phyloP scores from a whole-genome alignment of 208 protist species.

The Crithidia bombi region DNA sequence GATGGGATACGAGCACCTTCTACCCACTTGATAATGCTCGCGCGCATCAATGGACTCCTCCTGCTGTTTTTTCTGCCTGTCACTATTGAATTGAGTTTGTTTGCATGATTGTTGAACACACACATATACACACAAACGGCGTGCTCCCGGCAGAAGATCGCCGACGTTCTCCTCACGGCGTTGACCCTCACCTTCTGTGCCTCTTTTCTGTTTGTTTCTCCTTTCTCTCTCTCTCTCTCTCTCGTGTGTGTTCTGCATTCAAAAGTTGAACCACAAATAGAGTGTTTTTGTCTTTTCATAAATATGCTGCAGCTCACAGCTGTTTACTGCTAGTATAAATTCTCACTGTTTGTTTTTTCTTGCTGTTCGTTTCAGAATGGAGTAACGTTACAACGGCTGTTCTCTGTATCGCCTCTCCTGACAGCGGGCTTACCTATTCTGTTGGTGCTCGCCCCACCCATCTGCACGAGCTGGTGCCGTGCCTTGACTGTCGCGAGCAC shows the following conservation, averaged over 20 bases:
- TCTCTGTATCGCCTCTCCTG: background rate
- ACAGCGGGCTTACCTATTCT: background rate
- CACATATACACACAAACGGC: no score
- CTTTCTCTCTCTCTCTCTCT: background rate
- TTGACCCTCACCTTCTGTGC: background rate
- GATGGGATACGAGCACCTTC: background rate
- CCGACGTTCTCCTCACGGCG: no score
- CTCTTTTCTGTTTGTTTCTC: background rate
- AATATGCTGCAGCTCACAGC: background rate
- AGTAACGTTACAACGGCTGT: no score
- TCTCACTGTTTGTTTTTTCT: no score
- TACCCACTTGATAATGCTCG: background rate
- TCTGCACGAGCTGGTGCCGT: slow-evolving; percentile 6
- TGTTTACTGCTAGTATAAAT: background rate
- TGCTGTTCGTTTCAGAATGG: no score
- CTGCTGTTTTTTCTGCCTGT: background rate
- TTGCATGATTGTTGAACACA: background rate
- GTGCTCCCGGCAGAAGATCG: no score
- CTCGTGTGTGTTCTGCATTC: slow-evolving; percentile 4
- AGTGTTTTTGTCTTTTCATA: no score
- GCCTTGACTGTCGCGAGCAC: slow-evolving; percentile 9
- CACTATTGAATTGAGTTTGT: background rate
- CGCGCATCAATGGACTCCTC: background rate
- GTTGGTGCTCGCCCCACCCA: background rate
- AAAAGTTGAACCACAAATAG: background rate